phyloP scores from a whole-genome alignment of 2,329 filamentous ascomycete genomes.

The Aspergillus ustus region DNA sequence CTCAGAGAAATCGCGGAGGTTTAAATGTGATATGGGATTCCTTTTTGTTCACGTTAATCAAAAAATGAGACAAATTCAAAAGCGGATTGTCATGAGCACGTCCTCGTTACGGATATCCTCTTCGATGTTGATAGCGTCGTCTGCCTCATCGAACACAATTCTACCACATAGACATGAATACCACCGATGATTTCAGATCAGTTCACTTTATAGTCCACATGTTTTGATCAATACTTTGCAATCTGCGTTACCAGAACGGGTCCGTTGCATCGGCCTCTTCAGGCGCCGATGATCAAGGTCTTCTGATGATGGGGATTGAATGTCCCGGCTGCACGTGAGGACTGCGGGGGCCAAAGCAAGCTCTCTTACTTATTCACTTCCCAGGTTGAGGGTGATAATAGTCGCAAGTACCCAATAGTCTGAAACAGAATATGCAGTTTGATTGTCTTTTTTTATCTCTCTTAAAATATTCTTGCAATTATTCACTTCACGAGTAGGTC shows the following conservation, averaged over 20 bases:
- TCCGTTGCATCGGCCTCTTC: too few relatives aligned
- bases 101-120: constrained; percentile 29
- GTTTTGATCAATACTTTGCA: neutral
- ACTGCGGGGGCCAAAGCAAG: constrained; percentile 1
- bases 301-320: constrained; percentile 15
- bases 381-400: neutral
- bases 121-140: constrained; percentile 27
- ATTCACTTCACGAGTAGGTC: neutral
- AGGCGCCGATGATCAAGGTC: constrained; percentile 9
- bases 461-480: neutral
- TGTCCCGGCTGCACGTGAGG: constrained; percentile 16
- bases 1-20: constrained; percentile 97
- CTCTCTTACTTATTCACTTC: neutral
- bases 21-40: constrained; percentile 46
- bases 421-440: neutral
- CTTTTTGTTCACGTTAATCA: constrained; percentile 42
- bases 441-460: neutral
- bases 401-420: neutral
- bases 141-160: constrained; percentile 21
- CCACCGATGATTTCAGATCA: constrained; percentile 24
- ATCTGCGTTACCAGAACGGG: too few relatives aligned
- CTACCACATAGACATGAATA: constrained; percentile 28
- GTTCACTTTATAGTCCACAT: constrained; percentile 9
- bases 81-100: constrained; percentile 32
- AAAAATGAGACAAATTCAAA: constrained; percentile 44